Base-by-base conservation (phyloP, 2,329 filamentous ascomycete species). In the Huntiella abstrusa region DNA sequence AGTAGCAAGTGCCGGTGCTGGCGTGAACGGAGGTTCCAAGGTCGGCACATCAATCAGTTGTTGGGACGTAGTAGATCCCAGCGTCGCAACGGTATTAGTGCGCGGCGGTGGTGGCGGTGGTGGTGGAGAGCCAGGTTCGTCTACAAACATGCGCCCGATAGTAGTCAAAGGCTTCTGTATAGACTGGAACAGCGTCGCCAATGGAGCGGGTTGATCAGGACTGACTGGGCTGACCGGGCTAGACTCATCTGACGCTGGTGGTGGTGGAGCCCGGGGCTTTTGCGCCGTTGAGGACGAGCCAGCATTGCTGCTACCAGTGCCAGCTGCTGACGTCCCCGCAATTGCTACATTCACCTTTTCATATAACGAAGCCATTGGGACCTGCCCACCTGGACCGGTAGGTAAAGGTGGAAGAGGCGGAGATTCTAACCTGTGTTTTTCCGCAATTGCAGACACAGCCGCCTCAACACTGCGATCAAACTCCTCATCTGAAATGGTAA, bases 401-500 rank as follows among this genome's bases (percentile, higher is more conserved):
- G 49, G 49, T n/a, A 45, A 22, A 12, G 49, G 58, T 56, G 59
- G 59, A 53, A 50, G 56, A 55, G 51, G 58, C 7, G 68, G 69
- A 5, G 73, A 70, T 37, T 64, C 61, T 5, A 65, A 59, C 49
- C 77, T 73, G 56, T 95, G 86, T 56, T 83, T 84, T 62, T 95
- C 88, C 2, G 91, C 88, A 53, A 98, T 98, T 37, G 83, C 84
- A 4, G 85, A 94, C 3, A 98, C 92, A 5, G 91, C 87, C 3
- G 82, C 82, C 64, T 98, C 91, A n/a, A 98, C 92, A 54, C 94
- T 87, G 57, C 74, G 75, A 59, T 98, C 91, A 56, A 98, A 98
- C 34, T 96, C 91, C 48, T 91, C 85, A 56, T 98, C 87, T 2
- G 80, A 80, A 44, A 98, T 91, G 1, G 91, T 96, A 5, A 98